Percentiles rank a stretch among this genome's conserved stretches.
Evolutionary conservation across 148 eudicot genomes (phyloP).

Genomic region (Camellia lanceoleosa): DNA sequence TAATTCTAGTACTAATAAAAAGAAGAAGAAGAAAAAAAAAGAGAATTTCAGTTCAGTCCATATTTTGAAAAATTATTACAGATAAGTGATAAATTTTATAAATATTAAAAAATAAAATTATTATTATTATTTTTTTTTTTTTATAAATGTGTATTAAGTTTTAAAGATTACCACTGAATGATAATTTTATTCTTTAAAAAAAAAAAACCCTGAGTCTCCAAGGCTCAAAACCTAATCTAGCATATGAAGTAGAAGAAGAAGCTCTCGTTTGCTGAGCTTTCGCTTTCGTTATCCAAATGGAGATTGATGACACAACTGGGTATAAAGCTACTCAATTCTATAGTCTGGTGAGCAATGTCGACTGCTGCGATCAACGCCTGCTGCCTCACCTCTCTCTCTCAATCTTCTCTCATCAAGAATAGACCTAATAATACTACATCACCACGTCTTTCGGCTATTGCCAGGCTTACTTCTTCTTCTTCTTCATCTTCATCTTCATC

Average conservation of each 20-base stretch:
- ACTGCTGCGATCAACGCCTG: conserved; percentile 28
- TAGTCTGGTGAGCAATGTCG: conserved; percentile 37
- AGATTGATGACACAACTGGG: background rate
- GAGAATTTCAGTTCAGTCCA: no score
- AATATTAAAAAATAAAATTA: no score
- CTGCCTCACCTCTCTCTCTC: conserved; percentile 26
- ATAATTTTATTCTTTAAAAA: background rate
- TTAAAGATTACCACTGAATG: no score
- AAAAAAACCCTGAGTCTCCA: background rate
- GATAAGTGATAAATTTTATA: no score
- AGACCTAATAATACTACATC: conserved; percentile 7
- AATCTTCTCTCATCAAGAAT: conserved; percentile 2
- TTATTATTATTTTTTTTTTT: no score
- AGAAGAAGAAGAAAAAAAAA: no score
- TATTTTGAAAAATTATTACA: no score
- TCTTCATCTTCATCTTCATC: conserved; percentile 24
- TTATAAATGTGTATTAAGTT: no score
- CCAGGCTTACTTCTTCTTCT: conserved; percentile 32
- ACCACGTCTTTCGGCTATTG: conserved; percentile 25
- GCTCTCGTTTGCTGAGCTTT: conserved; percentile 32
- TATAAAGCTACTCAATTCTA: conserved; percentile 25
- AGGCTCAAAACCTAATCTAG: conserved; percentile 18
- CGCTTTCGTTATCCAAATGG: conserved; percentile 40
- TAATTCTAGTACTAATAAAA: no score
- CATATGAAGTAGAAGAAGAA: conserved; percentile 19